phyloP scores from a whole-genome alignment of 352 stramenopile species.

The Phytophthora macrochlamydospora region DNA sequence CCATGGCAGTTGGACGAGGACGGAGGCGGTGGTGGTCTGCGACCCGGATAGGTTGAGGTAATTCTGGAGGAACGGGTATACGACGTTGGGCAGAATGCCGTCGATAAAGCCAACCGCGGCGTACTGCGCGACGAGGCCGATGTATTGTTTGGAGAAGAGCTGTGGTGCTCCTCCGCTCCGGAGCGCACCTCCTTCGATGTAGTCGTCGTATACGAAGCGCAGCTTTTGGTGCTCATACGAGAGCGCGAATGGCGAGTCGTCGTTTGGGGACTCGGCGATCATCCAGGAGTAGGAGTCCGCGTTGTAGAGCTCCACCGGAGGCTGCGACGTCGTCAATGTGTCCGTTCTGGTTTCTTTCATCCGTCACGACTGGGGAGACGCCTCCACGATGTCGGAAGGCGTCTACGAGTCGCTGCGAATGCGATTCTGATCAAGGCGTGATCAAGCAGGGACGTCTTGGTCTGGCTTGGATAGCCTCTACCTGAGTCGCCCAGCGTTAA shows the following conservation, averaged over 20 bases:
- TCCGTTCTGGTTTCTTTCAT: constrained; percentile 34
- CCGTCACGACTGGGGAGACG: not conserved
- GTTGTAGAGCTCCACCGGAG: constrained; percentile 32
- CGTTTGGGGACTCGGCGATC: constrained; percentile 33
- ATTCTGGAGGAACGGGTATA: constrained; percentile 62
- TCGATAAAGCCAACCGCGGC: constrained; percentile 56
- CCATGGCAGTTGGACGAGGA: constrained; percentile 62
- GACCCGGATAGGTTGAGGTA: constrained; percentile 60
- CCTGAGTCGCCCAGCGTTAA: not conserved
- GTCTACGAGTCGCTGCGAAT: not conserved
- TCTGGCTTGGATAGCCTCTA: no score
- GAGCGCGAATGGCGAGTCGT: constrained; percentile 37
- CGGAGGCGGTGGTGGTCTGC: constrained; percentile 46
- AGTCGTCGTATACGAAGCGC: constrained; percentile 47
- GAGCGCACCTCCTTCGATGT: constrained; percentile 43
- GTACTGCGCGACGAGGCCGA: constrained; percentile 62
- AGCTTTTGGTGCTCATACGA: constrained; percentile 44
- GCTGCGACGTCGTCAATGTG: constrained; percentile 22
- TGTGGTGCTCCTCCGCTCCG: constrained; percentile 39
- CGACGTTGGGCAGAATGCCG: constrained; percentile 48
- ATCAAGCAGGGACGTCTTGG: no score
- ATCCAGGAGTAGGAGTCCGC: constrained; percentile 37
- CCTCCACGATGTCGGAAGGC: not conserved
- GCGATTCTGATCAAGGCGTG: not conserved
- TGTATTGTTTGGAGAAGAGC: constrained; percentile 45